Evolutionary conservation across 208 protist genomes (phyloP).

Genomic region (Naegleria gruberi): DNA sequence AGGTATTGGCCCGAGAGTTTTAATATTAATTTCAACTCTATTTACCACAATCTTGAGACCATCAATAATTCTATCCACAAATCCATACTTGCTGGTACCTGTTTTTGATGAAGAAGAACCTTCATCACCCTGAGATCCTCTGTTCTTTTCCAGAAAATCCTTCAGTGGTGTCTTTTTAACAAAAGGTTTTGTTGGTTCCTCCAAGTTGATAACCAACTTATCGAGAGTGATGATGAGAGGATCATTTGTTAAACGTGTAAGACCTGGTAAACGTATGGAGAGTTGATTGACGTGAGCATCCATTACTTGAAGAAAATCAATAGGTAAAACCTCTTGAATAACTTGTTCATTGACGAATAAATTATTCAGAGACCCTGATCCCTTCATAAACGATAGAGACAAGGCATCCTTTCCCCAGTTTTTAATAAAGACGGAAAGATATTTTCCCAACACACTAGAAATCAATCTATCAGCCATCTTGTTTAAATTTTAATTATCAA

Average conservation of each 20-base stretch:
- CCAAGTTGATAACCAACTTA: neutral
- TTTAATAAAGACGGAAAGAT: conserved; percentile 18
- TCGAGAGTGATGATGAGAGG: neutral
- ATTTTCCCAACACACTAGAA: neutral
- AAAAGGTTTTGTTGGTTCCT: neutral
- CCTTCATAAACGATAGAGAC: neutral
- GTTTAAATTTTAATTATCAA: neutral
- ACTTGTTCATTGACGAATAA: conserved; percentile 12
- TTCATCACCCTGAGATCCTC: neutral
- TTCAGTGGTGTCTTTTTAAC: neutral
- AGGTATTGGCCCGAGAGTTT: neutral
- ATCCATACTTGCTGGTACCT: neutral
- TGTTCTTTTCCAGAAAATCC: neutral
- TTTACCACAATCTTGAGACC: neutral
- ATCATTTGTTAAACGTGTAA: neutral
- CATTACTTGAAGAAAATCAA: neutral
- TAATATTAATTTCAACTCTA: neutral
- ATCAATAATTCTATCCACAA: conserved; percentile 5
- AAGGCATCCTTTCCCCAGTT: conserved; percentile 14
- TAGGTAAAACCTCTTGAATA: conserved; percentile 1
- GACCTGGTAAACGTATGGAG: neutral
- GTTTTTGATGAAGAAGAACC: neutral
- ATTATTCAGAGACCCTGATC: neutral
- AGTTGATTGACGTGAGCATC: neutral
- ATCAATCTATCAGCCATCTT: neutral